These are phyloP conservation scores for Kickxella alabastrina DNA, from an alignment of 192 early-diverging fungal species.

Conservation along the genomic window DNA sequence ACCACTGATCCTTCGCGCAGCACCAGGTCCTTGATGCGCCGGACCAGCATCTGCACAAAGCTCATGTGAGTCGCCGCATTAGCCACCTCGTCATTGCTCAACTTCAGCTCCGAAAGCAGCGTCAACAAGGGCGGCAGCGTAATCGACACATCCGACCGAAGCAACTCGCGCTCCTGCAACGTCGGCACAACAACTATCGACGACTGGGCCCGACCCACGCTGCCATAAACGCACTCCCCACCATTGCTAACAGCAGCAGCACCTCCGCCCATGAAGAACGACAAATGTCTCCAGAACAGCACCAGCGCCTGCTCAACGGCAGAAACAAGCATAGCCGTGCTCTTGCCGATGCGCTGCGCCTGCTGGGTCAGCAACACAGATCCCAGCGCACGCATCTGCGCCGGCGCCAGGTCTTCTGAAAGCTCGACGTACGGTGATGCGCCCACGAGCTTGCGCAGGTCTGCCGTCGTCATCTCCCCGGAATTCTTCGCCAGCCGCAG, in stretches of 20 bases:
- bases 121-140: slow-evolving; percentile 35
- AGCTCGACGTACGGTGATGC: slow-evolving; percentile 28
- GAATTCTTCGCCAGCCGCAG: slow-evolving; percentile 31
- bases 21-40: slow-evolving; percentile 43
- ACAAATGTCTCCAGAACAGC: slow-evolving; percentile 71
- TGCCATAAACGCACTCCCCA: neutral
- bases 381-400: slow-evolving; percentile 47
- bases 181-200: slow-evolving; percentile 19
- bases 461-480: slow-evolving; percentile 35
- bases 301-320: slow-evolving; percentile 59
- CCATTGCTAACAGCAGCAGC: neutral
- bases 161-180: slow-evolving; percentile 28
- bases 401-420: slow-evolving; percentile 24
- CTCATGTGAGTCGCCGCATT: slow-evolving; percentile 30
- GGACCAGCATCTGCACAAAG: slow-evolving; percentile 50
- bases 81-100: slow-evolving; percentile 23
- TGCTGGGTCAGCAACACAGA: slow-evolving; percentile 36
- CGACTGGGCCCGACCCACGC: neutral
- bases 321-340: slow-evolving; percentile 44
- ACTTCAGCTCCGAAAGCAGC: slow-evolving; percentile 34
- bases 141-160: slow-evolving; percentile 38
- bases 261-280: slow-evolving; percentile 41
- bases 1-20: slow-evolving; percentile 28
- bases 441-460: slow-evolving; percentile 32
- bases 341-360: slow-evolving; percentile 37